Percentiles rank a stretch among this genome's conserved stretches.
These are phyloP conservation scores for Fusarium austroafricanum DNA, from an alignment of 2,329 filamentous ascomycete genomes.

Conservation along the genomic window DNA sequence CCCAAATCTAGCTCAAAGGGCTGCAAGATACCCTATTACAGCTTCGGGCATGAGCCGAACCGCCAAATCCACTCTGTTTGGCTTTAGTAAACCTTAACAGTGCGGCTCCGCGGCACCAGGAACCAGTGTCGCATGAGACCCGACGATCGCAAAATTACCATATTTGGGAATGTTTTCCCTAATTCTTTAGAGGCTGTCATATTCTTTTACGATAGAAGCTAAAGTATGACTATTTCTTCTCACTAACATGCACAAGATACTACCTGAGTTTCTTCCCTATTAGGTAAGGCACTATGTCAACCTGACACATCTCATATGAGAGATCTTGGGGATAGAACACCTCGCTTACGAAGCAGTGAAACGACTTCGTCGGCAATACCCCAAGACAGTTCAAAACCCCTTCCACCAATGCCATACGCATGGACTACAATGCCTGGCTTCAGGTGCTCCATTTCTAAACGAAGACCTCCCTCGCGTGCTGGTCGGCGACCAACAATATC, in stretches of 20 bases:
- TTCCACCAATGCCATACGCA: conserved; percentile 7
- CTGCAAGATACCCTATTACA: too few relatives aligned
- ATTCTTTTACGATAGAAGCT: too few relatives aligned
- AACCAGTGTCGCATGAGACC: background rate
- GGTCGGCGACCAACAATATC: conserved; percentile 11
- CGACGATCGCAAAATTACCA: background rate
- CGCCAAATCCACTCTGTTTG: background rate
- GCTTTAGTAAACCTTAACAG: background rate
- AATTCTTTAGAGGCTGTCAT: too few relatives aligned
- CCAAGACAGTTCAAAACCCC: conserved; percentile 12
- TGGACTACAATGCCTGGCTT: background rate
- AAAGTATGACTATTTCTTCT: too few relatives aligned
- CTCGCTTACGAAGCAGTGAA: background rate
- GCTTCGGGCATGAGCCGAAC: background rate
- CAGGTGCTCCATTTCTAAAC: background rate
- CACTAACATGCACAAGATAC: too few relatives aligned
- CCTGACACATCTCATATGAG: too few relatives aligned
- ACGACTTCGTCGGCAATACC: conserved; percentile 2
- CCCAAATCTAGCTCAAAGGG: background rate
- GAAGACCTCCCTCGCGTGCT: conserved; percentile 3
- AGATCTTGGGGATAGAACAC: background rate
- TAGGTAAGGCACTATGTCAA: too few relatives aligned
- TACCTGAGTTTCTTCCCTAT: too few relatives aligned
- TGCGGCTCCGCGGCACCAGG: conserved; percentile 1
- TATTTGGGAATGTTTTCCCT: background rate